phyloP scores from a whole-genome alignment of 345 rosid species.

The Melaleuca alternifolia region DNA sequence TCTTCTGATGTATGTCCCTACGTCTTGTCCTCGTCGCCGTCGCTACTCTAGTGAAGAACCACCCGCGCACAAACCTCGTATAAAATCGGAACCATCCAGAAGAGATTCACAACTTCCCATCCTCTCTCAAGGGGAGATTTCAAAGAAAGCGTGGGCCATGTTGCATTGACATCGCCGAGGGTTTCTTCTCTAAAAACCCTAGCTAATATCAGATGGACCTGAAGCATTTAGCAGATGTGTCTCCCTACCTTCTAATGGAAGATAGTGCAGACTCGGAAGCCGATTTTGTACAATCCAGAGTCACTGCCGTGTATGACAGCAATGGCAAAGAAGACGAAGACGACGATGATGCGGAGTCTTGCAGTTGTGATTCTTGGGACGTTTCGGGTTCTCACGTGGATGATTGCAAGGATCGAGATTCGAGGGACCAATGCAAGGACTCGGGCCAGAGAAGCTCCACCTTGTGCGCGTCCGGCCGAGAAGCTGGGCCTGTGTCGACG shows the following conservation, averaged over 20 bases:
- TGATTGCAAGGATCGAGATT: accelerated
- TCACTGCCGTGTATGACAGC: background rate
- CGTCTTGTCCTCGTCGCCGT: too few species aligned
- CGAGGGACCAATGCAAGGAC: background rate
- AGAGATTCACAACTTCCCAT: too few species aligned
- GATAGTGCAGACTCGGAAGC: constrained; percentile 40
- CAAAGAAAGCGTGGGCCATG: too few species aligned
- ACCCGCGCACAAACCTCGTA: too few species aligned
- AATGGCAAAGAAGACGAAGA: background rate
- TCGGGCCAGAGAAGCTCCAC: background rate
- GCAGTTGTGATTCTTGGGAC: constrained; percentile 12
- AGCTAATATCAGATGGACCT: background rate
- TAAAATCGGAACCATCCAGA: too few species aligned
- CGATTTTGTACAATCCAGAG: constrained; percentile 1
- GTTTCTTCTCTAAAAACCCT: background rate
- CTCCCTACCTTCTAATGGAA: constrained; percentile 33
- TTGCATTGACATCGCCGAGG: background rate
- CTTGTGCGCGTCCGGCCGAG: background rate
- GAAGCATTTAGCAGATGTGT: constrained; percentile 10
- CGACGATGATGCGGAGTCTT: constrained; percentile 49
- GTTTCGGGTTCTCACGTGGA: background rate
- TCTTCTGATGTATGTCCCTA: too few species aligned
- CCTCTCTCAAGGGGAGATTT: too few species aligned
- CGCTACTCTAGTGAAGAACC: too few species aligned
- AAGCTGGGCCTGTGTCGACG: background rate